These are phyloP conservation scores for Bothriochloa decipiens DNA, from an alignment of 176 grass and related monocot species.

Conservation along the genomic window DNA sequence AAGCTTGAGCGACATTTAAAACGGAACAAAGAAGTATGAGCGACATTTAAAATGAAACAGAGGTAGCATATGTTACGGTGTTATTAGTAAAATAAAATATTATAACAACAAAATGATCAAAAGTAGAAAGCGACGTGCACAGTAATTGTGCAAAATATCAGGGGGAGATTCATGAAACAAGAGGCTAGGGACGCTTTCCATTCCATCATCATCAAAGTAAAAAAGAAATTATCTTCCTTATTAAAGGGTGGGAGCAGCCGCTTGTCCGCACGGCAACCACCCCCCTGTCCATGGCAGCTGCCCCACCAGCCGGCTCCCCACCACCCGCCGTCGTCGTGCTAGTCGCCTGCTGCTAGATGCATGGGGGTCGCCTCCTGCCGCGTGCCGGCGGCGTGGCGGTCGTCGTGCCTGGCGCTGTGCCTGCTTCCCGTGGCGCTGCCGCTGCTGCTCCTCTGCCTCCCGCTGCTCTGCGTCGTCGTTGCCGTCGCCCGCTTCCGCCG, in stretches of 20 bases:
- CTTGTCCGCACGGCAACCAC: conserved; percentile 19
- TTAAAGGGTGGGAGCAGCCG: neutral
- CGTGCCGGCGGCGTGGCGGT: conserved; percentile 17
- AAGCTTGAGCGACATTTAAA: too few species aligned
- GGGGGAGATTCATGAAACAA: neutral
- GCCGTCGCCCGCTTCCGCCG: conserved; percentile 47
- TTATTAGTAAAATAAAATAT: too few species aligned
- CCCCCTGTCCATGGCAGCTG: conserved; percentile 2
- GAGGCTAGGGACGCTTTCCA: neutral
- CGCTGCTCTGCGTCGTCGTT: conserved; percentile 54
- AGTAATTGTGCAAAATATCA: conserved; percentile 17
- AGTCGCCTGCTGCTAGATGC: neutral
- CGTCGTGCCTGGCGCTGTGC: conserved; percentile 32
- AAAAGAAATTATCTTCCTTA: neutral
- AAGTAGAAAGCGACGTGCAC: neutral
- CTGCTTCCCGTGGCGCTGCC: conserved; percentile 59
- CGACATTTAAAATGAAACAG: too few species aligned
- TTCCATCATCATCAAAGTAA: neutral
- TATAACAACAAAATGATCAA: neutral
- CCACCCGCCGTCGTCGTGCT: neutral
- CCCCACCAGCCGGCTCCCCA: too few species aligned
- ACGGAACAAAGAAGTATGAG: too few species aligned
- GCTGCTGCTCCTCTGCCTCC: conserved; percentile 50
- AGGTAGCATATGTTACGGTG: too few species aligned
- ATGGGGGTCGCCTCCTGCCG: conserved; percentile 21